phyloP scores from a whole-genome alignment of 2,329 filamentous ascomycete genomes.

The Tolypocladium guangdongense region DNA sequence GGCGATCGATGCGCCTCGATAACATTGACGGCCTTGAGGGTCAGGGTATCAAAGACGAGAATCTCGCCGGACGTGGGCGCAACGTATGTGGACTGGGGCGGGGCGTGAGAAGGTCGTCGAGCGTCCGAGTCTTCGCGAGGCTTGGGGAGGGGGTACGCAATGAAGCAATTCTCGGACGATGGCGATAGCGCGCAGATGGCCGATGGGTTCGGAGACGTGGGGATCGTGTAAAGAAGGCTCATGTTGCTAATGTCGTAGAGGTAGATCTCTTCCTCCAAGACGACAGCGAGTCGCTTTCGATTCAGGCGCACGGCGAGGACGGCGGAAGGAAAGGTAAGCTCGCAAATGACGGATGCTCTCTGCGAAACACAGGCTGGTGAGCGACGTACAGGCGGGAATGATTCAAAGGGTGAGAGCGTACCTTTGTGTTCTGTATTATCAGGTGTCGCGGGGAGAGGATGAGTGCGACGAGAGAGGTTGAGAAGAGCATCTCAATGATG shows the following conservation, averaged over 20 bases:
- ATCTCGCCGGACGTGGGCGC: conserved; percentile 84
- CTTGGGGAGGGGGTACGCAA: conserved; percentile 83
- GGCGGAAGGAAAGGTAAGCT: conserved; percentile 95
- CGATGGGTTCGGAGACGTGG: conserved; percentile 84
- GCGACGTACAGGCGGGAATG: neutral
- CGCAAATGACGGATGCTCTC: conserved; percentile 79
- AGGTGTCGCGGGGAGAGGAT: conserved; percentile 85
- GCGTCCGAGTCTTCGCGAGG: conserved; percentile 49
- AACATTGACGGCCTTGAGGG: conserved; percentile 86
- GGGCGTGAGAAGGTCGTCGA: conserved; percentile 66
- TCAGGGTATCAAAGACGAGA: conserved; percentile 80
- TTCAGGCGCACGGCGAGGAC: conserved; percentile 91
- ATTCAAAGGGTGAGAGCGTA: conserved; percentile 29
- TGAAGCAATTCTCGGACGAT: conserved; percentile 89
- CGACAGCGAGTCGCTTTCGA: conserved; percentile 83
- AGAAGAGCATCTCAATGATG: conserved; percentile 97
- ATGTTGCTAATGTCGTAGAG: conserved; percentile 99
- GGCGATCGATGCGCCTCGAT: conserved; percentile 91
- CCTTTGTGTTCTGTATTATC: conserved; percentile 96
- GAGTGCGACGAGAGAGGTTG: conserved; percentile 87
- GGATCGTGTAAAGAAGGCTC: conserved; percentile 85
- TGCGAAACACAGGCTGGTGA: conserved; percentile 15
- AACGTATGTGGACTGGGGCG: conserved; percentile 67
- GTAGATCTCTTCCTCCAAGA: conserved; percentile 93
- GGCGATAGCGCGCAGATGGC: conserved; percentile 89